Conservation (phyloP, 1,284 basidiomycete genomes). For the Tilletia caries region DNA sequence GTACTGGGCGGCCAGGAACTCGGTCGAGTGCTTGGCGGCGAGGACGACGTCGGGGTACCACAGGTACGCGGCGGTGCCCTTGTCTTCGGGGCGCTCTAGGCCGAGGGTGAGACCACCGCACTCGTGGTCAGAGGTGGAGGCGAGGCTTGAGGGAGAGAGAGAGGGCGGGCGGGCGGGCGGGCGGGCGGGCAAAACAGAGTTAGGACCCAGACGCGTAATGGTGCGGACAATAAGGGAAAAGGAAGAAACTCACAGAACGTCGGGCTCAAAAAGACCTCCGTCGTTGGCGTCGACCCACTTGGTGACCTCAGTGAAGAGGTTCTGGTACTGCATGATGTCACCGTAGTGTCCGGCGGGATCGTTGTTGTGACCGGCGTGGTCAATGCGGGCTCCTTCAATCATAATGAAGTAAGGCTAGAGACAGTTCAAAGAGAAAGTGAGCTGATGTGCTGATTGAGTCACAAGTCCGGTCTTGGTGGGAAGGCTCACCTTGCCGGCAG, state of each 20-base stretch:
- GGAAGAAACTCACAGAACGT: slow-evolving; percentile 24
- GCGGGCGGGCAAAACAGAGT: too few species aligned
- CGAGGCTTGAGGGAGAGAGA: slow-evolving; percentile 17
- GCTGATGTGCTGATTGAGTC: too few species aligned
- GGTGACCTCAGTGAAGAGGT: slow-evolving; percentile 34
- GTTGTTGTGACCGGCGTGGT: slow-evolving; percentile 52
- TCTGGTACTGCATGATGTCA: slow-evolving; percentile 49
- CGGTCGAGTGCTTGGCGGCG: slow-evolving; percentile 43
- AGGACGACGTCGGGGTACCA: slow-evolving; percentile 46
- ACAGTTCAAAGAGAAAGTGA: too few species aligned
- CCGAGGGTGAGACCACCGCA: slow-evolving; percentile 48
- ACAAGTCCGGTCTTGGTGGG: too few species aligned
- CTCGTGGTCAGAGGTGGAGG: slow-evolving; percentile 50
- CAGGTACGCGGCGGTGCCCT: slow-evolving; percentile 26
- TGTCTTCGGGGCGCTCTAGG: slow-evolving; percentile 31
- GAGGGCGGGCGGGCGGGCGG: not conserved
- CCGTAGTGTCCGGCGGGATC: slow-evolving; percentile 42
- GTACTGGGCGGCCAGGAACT: slow-evolving; percentile 36
- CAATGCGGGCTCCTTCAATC: slow-evolving; percentile 47
- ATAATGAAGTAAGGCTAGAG: slow-evolving; percentile 49
- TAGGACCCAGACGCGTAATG: too few species aligned
- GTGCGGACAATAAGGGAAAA: not conserved
- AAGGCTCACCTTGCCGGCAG: slow-evolving; percentile 27
- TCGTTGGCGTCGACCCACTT: slow-evolving; percentile 38
- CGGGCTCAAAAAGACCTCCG: slow-evolving; percentile 26